A percentile compares a stretch with the other conserved stretches of the same genome.
Conservation (phyloP, 108 stramenopile species). For the Conticribra guillardii region DNA sequence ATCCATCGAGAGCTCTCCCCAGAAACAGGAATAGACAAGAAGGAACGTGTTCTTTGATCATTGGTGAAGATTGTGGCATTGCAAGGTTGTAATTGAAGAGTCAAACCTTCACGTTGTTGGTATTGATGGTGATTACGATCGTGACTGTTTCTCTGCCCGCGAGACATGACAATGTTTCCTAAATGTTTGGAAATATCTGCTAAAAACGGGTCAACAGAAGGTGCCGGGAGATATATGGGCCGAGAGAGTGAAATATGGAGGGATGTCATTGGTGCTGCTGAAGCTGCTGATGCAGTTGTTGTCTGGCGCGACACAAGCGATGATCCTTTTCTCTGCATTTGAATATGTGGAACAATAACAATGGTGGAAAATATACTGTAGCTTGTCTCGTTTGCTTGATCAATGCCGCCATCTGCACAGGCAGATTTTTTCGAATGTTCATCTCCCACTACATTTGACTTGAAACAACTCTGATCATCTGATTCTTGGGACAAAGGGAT, state of each 20-base stretch:
- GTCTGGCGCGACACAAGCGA: no score
- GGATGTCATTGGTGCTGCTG: neutral
- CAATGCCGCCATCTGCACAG: no score
- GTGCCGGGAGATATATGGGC: slow-evolving; percentile 39
- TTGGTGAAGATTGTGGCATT: slow-evolving; percentile 36
- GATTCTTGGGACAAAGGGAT: neutral
- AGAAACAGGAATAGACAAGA: slow-evolving; percentile 37
- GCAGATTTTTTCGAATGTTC: no score
- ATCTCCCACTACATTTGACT: no score
- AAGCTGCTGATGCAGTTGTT: no score
- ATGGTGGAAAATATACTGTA: no score
- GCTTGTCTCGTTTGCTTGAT: no score
- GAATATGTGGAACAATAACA: slow-evolving; percentile 35
- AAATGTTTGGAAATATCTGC: slow-evolving; percentile 27
- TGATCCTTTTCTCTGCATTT: slow-evolving; percentile 21
- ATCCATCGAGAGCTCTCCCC: slow-evolving; percentile 28
- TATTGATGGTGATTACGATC: no score
- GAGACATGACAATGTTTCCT: slow-evolving; percentile 7
- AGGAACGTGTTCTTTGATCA: slow-evolving; percentile 33
- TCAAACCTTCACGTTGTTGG: slow-evolving; percentile 9
- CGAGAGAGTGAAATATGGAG: slow-evolving; percentile 39
- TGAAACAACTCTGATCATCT: no score
- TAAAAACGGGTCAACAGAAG: slow-evolving; percentile 41
- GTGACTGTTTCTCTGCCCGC: no score
- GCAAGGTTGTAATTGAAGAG: slow-evolving; percentile 23